phyloP scores from a whole-genome alignment of 495 filamentous ascomycete genomes.

The Xylaria castorea region DNA sequence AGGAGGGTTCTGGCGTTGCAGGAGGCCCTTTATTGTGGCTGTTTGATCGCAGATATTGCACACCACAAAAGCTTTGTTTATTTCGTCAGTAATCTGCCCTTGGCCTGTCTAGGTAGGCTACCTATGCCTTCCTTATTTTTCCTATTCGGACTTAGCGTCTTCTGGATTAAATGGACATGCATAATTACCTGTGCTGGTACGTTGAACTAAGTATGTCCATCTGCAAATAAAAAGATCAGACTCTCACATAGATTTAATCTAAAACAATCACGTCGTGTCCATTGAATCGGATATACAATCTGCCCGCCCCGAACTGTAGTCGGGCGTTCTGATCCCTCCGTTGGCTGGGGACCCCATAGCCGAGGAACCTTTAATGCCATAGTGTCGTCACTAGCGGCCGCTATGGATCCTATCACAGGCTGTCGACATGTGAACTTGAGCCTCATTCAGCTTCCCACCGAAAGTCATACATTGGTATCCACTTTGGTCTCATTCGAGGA shows the following conservation, averaged over 20 bases:
- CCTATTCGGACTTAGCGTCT: too few species aligned
- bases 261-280: neutral
- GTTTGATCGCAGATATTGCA: too few species aligned
- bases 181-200: too few species aligned
- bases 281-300: constrained; percentile 2
- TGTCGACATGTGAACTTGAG: constrained; percentile 18
- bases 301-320: neutral
- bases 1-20: too few species aligned
- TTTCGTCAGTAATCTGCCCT: too few species aligned
- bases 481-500: constrained; percentile 32
- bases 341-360: neutral
- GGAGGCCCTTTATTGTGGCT: too few species aligned
- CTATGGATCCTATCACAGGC: neutral
- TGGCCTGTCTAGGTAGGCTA: too few species aligned
- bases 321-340: constrained; percentile 12
- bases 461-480: neutral
- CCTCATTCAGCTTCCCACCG: neutral
- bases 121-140: too few species aligned
- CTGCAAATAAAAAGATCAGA: neutral
- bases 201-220: too few species aligned
- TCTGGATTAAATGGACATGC: too few species aligned
- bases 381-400: neutral
- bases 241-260: neutral
- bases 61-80: too few species aligned
- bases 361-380: neutral